Evolutionary conservation across 2,329 filamentous ascomycete species (phyloP), one percentile per base, ranked within the genome.

Genomic region (Aspergillus sp.): DNA sequence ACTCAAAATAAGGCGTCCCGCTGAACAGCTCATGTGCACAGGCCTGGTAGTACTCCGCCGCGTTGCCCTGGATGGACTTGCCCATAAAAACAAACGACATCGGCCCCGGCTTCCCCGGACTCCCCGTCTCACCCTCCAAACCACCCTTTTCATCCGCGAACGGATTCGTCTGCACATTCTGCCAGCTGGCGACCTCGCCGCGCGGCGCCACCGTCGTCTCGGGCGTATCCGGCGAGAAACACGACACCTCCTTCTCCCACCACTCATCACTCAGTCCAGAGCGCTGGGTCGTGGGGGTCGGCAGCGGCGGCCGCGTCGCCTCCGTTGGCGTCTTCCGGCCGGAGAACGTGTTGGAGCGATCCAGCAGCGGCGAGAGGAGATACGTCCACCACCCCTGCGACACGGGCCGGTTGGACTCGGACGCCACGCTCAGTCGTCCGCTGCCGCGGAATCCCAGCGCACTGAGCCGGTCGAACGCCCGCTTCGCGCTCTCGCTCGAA

Each of bases 361-460:
- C 65, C 20, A 77, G 54, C 5, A 77, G 61, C 1, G 76, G 76
- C 1, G 76, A 77, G 2, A 77, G 67, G 19, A 78, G 63, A 43
- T 73, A 68, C 24, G 72, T 79, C 76, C 76, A 79, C 76, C 76
- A 79, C 16, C 76, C 76, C 51, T 77, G 73, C 0, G 76, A 79
- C 22, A 70, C 64, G 26, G 67, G 76, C 44, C 72, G 65, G 38
- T 64, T 69, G 4, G 64, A 53, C 19, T 71, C 59, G 4, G 70
- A 71, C 46, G 72, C 71, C 17, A 73, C 62, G 36, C 67, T 72
- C 4, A 68, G 26, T 8, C 26, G 26, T 11, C 26, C 57, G 8
- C 60, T 62, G 20, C 42, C 43, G 13, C 26, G 32, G n/a, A n/a
- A n/a, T 17, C 46, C 50, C 16, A 48, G 22, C 4, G 33, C 35